Evolutionary conservation across 345 rosid species (phyloP).

Genomic region (Lumnitzera littorea): DNA sequence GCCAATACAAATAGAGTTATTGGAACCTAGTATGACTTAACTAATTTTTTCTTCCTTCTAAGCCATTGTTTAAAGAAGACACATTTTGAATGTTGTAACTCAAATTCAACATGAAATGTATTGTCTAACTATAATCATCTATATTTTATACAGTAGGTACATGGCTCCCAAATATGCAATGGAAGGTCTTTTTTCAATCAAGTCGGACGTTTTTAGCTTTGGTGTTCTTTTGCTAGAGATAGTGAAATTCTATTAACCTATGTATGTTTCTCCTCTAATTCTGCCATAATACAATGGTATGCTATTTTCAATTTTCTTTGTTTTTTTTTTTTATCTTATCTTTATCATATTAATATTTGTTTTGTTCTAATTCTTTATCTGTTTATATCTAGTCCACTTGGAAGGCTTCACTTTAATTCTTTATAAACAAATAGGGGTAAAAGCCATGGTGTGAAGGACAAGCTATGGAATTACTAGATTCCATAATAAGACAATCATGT

Average conservation of each 20-base stretch:
- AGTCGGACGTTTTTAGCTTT: constrained; percentile 38
- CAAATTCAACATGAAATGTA: too few relatives aligned
- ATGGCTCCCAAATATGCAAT: constrained; percentile 43
- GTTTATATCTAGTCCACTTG: neutral
- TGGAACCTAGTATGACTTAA: constrained; percentile 11
- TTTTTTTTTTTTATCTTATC: neutral
- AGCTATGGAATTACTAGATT: constrained; percentile 28
- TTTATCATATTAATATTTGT: neutral
- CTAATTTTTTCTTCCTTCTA: too few relatives aligned
- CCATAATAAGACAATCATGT: constrained; percentile 10
- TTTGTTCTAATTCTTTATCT: too few relatives aligned
- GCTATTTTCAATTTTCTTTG: neutral
- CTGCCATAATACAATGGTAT: neutral
- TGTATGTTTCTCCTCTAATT: too few relatives aligned
- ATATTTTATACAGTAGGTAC: constrained; percentile 23
- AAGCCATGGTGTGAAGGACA: constrained; percentile 27
- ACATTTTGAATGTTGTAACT: too few relatives aligned
- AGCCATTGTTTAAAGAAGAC: too few relatives aligned
- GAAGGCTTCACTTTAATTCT: neutral
- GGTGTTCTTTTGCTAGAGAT: constrained; percentile 39
- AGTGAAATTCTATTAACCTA: constrained; percentile 6
- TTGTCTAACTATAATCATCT: too few relatives aligned
- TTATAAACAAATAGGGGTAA: constrained; percentile 32
- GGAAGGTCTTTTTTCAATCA: constrained; percentile 29
- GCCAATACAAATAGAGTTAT: constrained; percentile 22